phyloP scores from a whole-genome alignment of 2,329 filamentous ascomycete species.

The Truncatella angustata region DNA sequence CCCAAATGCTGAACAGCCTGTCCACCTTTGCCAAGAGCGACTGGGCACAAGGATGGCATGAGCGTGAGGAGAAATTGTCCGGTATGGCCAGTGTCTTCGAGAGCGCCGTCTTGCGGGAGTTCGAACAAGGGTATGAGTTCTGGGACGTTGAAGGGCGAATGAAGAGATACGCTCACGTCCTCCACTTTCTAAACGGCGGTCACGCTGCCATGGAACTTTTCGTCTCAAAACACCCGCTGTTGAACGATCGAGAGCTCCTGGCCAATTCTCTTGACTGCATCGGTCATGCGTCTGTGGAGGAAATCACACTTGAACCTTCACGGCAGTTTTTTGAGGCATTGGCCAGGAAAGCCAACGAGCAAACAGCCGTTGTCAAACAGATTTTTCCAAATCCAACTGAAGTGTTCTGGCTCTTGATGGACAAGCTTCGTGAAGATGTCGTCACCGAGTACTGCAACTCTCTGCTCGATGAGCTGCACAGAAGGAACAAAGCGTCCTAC shows the following conservation, averaged over 20 bases:
- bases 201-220: constrained; percentile 78
- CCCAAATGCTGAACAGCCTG: constrained; percentile 82
- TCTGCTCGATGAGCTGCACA: constrained; percentile 84
- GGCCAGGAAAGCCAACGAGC: constrained; percentile 75
- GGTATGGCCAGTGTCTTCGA: constrained; percentile 83
- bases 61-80: constrained; percentile 69
- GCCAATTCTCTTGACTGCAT: constrained; percentile 81
- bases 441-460: constrained; percentile 83
- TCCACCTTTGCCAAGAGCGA: constrained; percentile 78
- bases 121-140: constrained; percentile 86
- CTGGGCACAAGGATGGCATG: constrained; percentile 69
- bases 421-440: constrained; percentile 80
- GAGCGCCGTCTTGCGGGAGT: constrained; percentile 84
- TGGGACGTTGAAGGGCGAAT: constrained; percentile 88
- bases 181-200: constrained; percentile 80
- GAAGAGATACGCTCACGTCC: constrained; percentile 83
- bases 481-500: constrained; percentile 71
- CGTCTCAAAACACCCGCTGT: constrained; percentile 82
- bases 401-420: constrained; percentile 76
- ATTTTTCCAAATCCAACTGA: constrained; percentile 73
- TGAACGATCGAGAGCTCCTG: constrained; percentile 69
- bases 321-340: constrained; percentile 77
- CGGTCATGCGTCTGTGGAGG: constrained; percentile 62
- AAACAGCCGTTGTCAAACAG: constrained; percentile 73
- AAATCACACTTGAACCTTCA: constrained; percentile 75